Percentiles rank a stretch among this genome's conserved stretches.
These are phyloP conservation scores for Peziza echinospora DNA, from an alignment of 495 filamentous ascomycete species.

Conservation along the genomic window DNA sequence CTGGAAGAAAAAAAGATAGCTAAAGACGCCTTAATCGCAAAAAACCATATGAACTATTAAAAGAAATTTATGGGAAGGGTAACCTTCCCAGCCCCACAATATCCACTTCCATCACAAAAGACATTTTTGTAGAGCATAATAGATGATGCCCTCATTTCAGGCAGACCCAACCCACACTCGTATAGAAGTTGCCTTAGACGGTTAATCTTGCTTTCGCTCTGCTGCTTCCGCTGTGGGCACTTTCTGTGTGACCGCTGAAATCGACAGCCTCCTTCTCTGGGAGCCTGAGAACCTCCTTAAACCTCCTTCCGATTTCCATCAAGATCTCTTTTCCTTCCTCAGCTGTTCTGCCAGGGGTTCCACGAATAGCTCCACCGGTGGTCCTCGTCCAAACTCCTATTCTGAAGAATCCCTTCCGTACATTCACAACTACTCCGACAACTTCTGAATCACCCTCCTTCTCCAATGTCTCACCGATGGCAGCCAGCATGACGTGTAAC, in stretches of 20 bases:
- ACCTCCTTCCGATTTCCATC: conserved; percentile 58
- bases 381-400: conserved; percentile 39
- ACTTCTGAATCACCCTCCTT: conserved; percentile 84
- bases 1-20: too few relatives aligned
- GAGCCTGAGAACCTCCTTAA: conserved; percentile 75
- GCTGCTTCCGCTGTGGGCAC: conserved; percentile 75
- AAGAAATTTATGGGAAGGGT: too few relatives aligned
- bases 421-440: conserved; percentile 98
- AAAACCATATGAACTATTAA: too few relatives aligned
- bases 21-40: too few relatives aligned
- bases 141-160: too few relatives aligned
- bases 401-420: conserved; percentile 92
- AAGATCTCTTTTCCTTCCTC: conserved; percentile 42
- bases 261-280: conserved; percentile 56
- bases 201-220: conserved; percentile 85
- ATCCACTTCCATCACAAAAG: too few relatives aligned
- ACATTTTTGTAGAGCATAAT: too few relatives aligned
- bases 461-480: conserved; percentile 95
- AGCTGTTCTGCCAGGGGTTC: conserved; percentile 1
- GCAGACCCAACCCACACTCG: too few relatives aligned
- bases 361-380: conserved; percentile 5
- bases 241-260: conserved; percentile 92
- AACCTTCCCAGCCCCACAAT: too few relatives aligned
- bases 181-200: conserved; percentile 34
- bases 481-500: conserved; percentile 89